Base-by-base conservation (phyloP, 768 basidiomycete species). In the Macrolepiota fuliginosa region DNA sequence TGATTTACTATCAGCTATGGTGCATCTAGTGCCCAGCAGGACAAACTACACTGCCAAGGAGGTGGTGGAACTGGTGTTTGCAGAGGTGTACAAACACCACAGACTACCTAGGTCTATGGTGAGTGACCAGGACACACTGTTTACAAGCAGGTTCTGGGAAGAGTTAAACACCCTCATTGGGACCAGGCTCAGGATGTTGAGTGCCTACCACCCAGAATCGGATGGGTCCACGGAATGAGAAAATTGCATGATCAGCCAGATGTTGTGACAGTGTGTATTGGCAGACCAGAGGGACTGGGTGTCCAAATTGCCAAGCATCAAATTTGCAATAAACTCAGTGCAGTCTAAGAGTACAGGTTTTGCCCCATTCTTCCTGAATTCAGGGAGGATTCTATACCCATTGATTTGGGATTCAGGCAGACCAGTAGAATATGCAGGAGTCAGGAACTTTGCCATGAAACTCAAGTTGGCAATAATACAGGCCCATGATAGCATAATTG, bases 401-500 rank as follows among this genome's bases (percentile, higher is more conserved):
- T 29, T 65, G 17, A 56, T 63, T 19, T 65, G 64, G 62, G 40
- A 63, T 40, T 40, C 10, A 4, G 49, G 49, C 10, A 27, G 24
- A 11, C 37, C 45, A n/a, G 6, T 22, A 2, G 62, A 63, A n/a
- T 65, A 45, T 32, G 57, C 61, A 1, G 62, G 62, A 1, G 64
- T 65, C 3, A 24, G 58, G 4, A 49, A 37, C 3, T 65, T 63
- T 36, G 58, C 64, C 29, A 19, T 15, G 11, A 59, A 46, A 22
- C 0, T 63, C 6, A 65, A 63, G 32, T 32, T 32, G 19, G 69
- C 72, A 37, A 51, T 73, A 1, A 54, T 65, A 9, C 58, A 67
- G 27, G 74, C 73, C 0, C 70, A 71, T 36, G 75, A 76, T 52
- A 70, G 66, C 51, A 64, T 78, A 0, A 27, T 73, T 54, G 15